These are phyloP conservation scores for Coniella lustricola DNA, from an alignment of 2,329 filamentous ascomycete genomes.

Conservation along the genomic window DNA sequence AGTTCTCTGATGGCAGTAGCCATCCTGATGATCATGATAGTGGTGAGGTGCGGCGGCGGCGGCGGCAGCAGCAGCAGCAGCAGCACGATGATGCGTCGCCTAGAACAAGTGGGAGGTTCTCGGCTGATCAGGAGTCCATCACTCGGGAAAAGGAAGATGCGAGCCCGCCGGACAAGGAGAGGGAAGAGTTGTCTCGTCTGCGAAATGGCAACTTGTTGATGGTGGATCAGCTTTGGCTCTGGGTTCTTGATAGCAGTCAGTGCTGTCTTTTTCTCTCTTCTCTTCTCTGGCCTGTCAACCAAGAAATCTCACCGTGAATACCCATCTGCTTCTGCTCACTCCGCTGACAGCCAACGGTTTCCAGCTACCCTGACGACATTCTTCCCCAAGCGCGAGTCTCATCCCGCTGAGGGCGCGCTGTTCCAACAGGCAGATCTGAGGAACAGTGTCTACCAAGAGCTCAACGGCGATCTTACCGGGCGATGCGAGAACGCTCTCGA, in stretches of 20 bases:
- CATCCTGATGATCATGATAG: no score
- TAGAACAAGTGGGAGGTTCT: conserved; percentile 7
- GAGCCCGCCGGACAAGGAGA: conserved; percentile 17
- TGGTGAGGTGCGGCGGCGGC: no score
- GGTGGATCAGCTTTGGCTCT: conserved; percentile 61
- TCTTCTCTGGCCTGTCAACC: no score
- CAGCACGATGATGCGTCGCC: no score
- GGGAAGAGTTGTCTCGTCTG: conserved; percentile 20
- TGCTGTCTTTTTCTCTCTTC: no score
- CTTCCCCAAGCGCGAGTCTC: conserved; percentile 48
- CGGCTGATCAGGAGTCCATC: conserved; percentile 13
- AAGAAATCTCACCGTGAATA: no score
- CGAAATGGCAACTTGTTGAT: conserved; percentile 54
- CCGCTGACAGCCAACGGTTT: no score
- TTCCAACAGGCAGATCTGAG: conserved; percentile 55
- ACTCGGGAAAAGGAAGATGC: conserved; percentile 11
- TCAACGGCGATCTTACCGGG: conserved; percentile 57
- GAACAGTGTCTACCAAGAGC: conserved; percentile 58
- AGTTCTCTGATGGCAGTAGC: no score
- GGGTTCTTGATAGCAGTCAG: conserved; percentile 48
- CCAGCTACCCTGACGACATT: conserved; percentile 46
- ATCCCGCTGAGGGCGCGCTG: conserved; percentile 45
- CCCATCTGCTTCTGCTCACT: no score
- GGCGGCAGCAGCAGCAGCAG: no score
- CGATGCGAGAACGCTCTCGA: conserved; percentile 56